Conservation (phyloP, 371 early-diverging fungal species). For the Mortierella polycephala region DNA sequence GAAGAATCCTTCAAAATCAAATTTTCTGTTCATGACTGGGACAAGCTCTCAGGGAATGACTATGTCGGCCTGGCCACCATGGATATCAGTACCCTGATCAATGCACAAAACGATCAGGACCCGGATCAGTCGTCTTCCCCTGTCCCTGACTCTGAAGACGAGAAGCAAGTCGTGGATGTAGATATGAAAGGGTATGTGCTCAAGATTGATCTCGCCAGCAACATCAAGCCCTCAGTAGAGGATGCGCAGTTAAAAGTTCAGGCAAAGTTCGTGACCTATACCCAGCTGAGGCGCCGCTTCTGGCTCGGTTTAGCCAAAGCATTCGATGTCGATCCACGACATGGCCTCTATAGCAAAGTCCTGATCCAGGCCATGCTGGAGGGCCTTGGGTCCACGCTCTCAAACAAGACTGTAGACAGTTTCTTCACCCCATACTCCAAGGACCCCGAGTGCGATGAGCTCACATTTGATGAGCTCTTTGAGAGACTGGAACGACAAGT, state of each 20-base stretch:
- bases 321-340: slow-evolving; percentile 63
- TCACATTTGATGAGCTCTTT: slow-evolving; percentile 75
- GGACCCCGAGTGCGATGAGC: slow-evolving; percentile 65
- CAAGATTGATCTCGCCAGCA: slow-evolving; percentile 29
- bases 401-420: slow-evolving; percentile 70
- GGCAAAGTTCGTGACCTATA: slow-evolving; percentile 73
- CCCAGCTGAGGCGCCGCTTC: slow-evolving; percentile 75
- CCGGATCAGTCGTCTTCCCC: slow-evolving; percentile 20
- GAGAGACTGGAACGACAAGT: slow-evolving; percentile 68
- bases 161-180: slow-evolving; percentile 56
- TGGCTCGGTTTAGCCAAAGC: slow-evolving; percentile 76
- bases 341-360: slow-evolving; percentile 61
- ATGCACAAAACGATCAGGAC: slow-evolving; percentile 15
- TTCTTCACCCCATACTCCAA: slow-evolving; percentile 72
- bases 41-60: slow-evolving; percentile 79
- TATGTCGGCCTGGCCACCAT: slow-evolving; percentile 71
- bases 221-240: slow-evolving; percentile 32
- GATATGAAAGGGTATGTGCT: slow-evolving; percentile 49
- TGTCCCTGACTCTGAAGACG: slow-evolving; percentile 56
- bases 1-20: slow-evolving; percentile 70
- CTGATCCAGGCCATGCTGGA: slow-evolving; percentile 83
- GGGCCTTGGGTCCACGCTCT: slow-evolving; percentile 77
- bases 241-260: slow-evolving; percentile 61
- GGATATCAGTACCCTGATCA: slow-evolving; percentile 46
- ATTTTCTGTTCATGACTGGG: slow-evolving; percentile 82